Conservation (phyloP, 306 rosid genomes). For the Vigna mungo region DNA sequence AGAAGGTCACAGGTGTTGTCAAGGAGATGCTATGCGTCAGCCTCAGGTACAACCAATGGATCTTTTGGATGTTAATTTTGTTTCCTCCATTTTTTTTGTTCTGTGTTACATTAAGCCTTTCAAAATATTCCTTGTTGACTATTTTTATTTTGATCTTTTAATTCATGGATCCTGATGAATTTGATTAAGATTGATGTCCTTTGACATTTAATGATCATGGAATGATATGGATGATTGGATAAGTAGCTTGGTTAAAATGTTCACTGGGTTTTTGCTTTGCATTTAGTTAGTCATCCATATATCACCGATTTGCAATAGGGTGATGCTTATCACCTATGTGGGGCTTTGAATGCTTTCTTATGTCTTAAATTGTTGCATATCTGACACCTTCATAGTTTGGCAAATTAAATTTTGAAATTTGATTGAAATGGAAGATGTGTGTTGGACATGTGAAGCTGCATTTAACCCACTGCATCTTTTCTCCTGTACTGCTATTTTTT, state of each 20-base stretch:
- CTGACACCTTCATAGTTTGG: conserved; percentile 16
- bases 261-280: conserved; percentile 11
- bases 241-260: conserved; percentile 20
- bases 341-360: conserved; percentile 20
- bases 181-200: conserved; percentile 10
- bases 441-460: conserved; percentile 7
- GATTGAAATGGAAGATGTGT: conserved; percentile 20
- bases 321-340: conserved; percentile 31
- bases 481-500: conserved; percentile 18
- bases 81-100: conserved; percentile 5
- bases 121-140: conserved; percentile 13
- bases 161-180: conserved; percentile 11
- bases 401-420: conserved; percentile 20
- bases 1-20: conserved; percentile 61
- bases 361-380: neutral
- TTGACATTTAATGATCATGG: neutral
- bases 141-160: neutral
- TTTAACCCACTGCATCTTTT: conserved; percentile 17
- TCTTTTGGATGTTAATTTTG: conserved; percentile 34
- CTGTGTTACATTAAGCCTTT: conserved; percentile 4
- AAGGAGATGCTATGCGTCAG: conserved; percentile 81
- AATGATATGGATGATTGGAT: neutral
- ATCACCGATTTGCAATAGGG: conserved; percentile 25
- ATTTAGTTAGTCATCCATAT: conserved; percentile 19
- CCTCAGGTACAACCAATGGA: conserved; percentile 65